phyloP scores from a whole-genome alignment of 2,329 filamentous ascomycete genomes.

The Ceratocystis eucalypticola region DNA sequence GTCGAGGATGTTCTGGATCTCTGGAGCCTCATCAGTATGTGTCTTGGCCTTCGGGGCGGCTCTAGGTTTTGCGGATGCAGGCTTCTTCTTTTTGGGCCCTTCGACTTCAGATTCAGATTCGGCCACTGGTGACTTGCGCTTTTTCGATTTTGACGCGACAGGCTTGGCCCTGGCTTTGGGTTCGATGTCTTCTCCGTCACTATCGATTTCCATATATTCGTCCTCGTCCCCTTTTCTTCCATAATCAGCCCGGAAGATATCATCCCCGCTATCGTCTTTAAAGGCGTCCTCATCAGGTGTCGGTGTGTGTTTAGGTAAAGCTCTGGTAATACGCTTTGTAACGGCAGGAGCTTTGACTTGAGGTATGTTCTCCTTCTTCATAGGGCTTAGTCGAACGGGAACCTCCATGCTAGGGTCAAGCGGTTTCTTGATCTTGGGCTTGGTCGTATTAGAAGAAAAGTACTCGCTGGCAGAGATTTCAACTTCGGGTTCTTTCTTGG shows the following conservation, averaged over 20 bases:
- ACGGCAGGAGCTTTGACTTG: conserved; percentile 20
- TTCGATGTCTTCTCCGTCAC: conserved; percentile 41
- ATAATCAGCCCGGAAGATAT: conserved; percentile 67
- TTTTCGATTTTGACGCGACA: conserved; percentile 31
- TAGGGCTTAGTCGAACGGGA: conserved; percentile 40
- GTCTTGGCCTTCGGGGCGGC: conserved; percentile 48
- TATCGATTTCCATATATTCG: conserved; percentile 59
- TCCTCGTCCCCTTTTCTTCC: conserved; percentile 53
- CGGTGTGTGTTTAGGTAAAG: not conserved
- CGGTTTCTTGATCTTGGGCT: conserved; percentile 27
- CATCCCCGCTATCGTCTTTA: conserved; percentile 59
- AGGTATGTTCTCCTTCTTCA: conserved; percentile 31
- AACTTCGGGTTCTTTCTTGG: conserved; percentile 39
- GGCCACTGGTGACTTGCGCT: conserved; percentile 44
- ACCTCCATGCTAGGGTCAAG: conserved; percentile 29
- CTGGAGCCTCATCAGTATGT: conserved; percentile 52
- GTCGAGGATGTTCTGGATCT: conserved; percentile 69
- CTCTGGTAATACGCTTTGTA: conserved; percentile 22
- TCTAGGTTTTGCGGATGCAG: conserved; percentile 44
- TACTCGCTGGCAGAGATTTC: conserved; percentile 45
- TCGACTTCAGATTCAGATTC: conserved; percentile 46
- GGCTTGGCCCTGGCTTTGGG: conserved; percentile 25
- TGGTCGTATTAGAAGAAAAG: conserved; percentile 32
- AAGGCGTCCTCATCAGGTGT: conserved; percentile 34
- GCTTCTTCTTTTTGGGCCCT: conserved; percentile 49